phyloP scores from a whole-genome alignment of 352 stramenopile genomes.

The Globisporangium echinulatum region DNA sequence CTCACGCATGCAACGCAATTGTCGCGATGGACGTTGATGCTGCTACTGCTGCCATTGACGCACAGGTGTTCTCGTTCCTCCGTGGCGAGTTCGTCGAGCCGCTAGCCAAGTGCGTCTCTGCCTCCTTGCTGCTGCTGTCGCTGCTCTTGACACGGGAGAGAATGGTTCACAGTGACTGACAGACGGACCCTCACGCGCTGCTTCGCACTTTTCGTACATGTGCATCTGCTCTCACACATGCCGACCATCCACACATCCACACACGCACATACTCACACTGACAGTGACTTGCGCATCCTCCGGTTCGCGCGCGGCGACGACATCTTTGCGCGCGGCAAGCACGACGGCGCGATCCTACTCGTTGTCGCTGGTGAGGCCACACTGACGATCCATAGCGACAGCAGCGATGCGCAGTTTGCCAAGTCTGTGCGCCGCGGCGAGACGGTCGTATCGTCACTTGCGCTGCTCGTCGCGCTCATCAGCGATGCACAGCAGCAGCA shows the following conservation, averaged over 20 bases:
- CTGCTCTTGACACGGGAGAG: no score
- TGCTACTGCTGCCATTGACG: no score
- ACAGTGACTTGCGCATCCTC: slow-evolving; percentile 54
- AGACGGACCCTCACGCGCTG: no score
- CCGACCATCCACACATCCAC: not conserved
- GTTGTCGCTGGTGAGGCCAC: slow-evolving; percentile 50
- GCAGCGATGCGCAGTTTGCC: slow-evolving; percentile 29
- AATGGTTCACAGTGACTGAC: no score
- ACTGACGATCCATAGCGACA: slow-evolving; percentile 51
- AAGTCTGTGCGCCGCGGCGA: slow-evolving; percentile 53
- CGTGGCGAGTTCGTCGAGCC: slow-evolving; percentile 57
- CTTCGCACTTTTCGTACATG: not conserved
- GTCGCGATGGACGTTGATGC: no score
- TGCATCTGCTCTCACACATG: no score
- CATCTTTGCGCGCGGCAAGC: slow-evolving; percentile 50
- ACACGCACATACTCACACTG: not conserved
- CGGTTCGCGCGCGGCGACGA: slow-evolving; percentile 34
- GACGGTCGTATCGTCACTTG: slow-evolving; percentile 64
- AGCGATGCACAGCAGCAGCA: slow-evolving; percentile 24
- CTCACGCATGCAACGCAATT: not conserved
- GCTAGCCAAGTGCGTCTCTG: slow-evolving; percentile 28
- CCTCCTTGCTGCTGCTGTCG: not conserved
- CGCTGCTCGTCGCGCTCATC: slow-evolving; percentile 53
- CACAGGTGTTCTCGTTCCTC: slow-evolving; percentile 65
- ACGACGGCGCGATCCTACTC: slow-evolving; percentile 77